A percentile compares a stretch with the other conserved stretches of the same genome.
Evolutionary conservation across 139 green algal genomes (phyloP).

Genomic region (Picochlorum sp.): DNA sequence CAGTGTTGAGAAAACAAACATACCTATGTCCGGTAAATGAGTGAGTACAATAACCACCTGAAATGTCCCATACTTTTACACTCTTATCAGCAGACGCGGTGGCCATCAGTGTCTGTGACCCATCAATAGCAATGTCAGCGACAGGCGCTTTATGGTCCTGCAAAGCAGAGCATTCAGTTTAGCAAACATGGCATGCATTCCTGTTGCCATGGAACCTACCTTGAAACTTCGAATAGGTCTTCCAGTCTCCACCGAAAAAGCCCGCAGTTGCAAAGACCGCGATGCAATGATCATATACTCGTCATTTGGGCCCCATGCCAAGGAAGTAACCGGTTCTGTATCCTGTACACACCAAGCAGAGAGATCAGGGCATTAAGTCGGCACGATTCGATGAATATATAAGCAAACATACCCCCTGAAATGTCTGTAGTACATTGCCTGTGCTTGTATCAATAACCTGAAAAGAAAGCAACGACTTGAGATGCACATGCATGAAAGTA

Average conservation of each 20-base stretch:
- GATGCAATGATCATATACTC: slow-evolving; percentile 61
- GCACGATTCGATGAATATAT: neutral
- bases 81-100: slow-evolving; percentile 62
- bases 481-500: neutral
- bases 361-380: neutral
- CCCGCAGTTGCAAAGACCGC: slow-evolving; percentile 58
- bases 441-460: slow-evolving; percentile 60
- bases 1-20: neutral
- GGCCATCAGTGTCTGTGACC: slow-evolving; percentile 66
- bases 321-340: slow-evolving; percentile 75
- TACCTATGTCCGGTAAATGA: slow-evolving; percentile 71
- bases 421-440: slow-evolving; percentile 44
- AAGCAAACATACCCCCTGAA: slow-evolving; percentile 51
- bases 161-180: neutral
- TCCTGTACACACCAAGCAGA: slow-evolving; percentile 44
- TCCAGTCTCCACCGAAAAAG: slow-evolving; percentile 53
- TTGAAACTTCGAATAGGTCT: slow-evolving; percentile 46
- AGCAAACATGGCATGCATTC: neutral
- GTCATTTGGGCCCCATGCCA: slow-evolving; percentile 67
- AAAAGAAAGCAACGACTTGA: neutral
- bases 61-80: slow-evolving; percentile 67
- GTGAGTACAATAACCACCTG: slow-evolving; percentile 83
- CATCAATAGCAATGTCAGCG: slow-evolving; percentile 65
- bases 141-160: slow-evolving; percentile 70
- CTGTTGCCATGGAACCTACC: slow-evolving; percentile 15